Percentiles rank a stretch among this genome's conserved stretches.
These are phyloP conservation scores for Phytophthora uliginosa DNA, from an alignment of 352 stramenopile genomes.

Conservation along the genomic window DNA sequence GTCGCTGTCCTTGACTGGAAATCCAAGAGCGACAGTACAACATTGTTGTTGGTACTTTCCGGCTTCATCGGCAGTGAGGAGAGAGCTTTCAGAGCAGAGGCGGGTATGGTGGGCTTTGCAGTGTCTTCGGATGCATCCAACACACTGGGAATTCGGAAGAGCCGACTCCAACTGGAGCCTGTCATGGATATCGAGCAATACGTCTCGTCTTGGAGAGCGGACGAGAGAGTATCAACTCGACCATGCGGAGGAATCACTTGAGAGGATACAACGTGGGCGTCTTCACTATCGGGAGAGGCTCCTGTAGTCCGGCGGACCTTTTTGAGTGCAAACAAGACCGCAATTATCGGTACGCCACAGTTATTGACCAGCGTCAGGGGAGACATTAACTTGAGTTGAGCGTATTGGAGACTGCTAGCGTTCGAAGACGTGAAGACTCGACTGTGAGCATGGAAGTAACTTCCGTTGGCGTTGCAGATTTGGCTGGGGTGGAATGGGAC, in stretches of 20 bases:
- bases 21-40: conserved; percentile 66
- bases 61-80: conserved; percentile 20
- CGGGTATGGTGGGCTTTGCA: background rate
- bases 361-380: conserved; percentile 86
- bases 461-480: conserved; percentile 76
- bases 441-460: conserved; percentile 75
- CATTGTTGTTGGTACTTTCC: conserved; percentile 35
- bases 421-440: conserved; percentile 77
- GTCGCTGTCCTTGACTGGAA: conserved; percentile 69
- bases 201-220: conserved; percentile 79
- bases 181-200: conserved; percentile 85
- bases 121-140: conserved; percentile 30
- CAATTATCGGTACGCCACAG: conserved; percentile 71
- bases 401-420: conserved; percentile 71
- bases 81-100: conserved; percentile 19
- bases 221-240: conserved; percentile 69
- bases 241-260: conserved; percentile 61
- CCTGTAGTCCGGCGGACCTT: conserved; percentile 67
- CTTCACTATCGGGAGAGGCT: conserved; percentile 62
- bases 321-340: conserved; percentile 86
- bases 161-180: conserved; percentile 81
- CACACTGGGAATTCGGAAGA: conserved; percentile 63
- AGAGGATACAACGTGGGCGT: conserved; percentile 79
- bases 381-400: conserved; percentile 71
- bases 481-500: conserved; percentile 78